These are phyloP conservation scores for Chalaropsis ovoidea DNA, from an alignment of 2,329 filamentous ascomycete genomes.

Conservation along the genomic window DNA sequence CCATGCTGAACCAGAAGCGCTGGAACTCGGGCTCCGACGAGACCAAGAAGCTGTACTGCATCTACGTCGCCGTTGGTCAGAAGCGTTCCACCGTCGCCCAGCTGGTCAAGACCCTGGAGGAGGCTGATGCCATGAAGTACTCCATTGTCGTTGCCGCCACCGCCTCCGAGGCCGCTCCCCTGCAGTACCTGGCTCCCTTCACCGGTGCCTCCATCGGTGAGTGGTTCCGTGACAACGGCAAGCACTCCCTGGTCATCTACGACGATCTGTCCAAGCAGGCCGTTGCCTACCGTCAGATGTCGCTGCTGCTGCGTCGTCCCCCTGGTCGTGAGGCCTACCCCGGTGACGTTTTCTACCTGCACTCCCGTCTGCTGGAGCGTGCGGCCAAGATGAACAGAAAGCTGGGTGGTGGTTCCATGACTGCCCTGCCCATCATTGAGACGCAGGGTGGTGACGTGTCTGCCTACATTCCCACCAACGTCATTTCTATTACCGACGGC, in stretches of 20 bases:
- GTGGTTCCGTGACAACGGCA: constrained; percentile 72
- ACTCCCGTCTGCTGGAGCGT: constrained; percentile 98
- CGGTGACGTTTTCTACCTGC: constrained; percentile 98
- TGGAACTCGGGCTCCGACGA: constrained; percentile 87
- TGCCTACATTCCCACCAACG: constrained; percentile 99
- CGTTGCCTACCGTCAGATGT: constrained; percentile 98
- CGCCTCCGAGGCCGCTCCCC: constrained; percentile 88
- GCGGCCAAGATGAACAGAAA: constrained; percentile 98
- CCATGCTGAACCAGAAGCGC: constrained; percentile 98
- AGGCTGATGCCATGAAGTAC: constrained; percentile 99
- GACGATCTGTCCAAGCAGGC: constrained; percentile 98
- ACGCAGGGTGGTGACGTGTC: constrained; percentile 99
- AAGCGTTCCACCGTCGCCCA: constrained; percentile 99
- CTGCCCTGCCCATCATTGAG: constrained; percentile 95
- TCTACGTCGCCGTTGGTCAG: constrained; percentile 98
- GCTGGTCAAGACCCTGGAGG: constrained; percentile 98
- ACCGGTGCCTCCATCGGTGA: constrained; percentile 55
- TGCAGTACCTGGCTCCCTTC: constrained; percentile 92
- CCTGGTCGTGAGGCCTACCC: constrained; percentile 99
- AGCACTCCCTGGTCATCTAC: constrained; percentile 81
- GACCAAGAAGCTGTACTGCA: constrained; percentile 97
- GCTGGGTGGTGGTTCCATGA: constrained; percentile 90
- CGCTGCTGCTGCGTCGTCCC: constrained; percentile 90
- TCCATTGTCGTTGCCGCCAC: constrained; percentile 87
- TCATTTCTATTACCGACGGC: constrained; percentile 99